These are phyloP conservation scores for Pleurotus cornucopiae DNA, from an alignment of 768 basidiomycete genomes.

Conservation along the genomic window DNA sequence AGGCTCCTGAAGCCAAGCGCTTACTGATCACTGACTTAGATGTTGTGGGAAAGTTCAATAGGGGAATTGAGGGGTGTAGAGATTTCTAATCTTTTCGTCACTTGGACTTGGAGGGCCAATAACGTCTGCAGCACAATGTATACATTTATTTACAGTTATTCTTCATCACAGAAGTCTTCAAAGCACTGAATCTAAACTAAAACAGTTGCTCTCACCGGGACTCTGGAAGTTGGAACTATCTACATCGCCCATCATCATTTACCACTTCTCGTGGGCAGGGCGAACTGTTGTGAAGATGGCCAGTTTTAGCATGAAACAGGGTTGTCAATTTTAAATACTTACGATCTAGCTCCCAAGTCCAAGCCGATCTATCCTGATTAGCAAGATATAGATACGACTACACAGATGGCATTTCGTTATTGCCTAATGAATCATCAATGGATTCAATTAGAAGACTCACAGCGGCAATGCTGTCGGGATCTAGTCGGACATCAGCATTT, in stretches of 20 bases:
- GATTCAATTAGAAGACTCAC: constrained; percentile 30
- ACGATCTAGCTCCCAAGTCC: constrained; percentile 82
- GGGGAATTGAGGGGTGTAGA: no score
- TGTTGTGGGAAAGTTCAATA: neutral
- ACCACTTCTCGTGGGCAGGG: constrained; percentile 45
- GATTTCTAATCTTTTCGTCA: no score
- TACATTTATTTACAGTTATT: no score
- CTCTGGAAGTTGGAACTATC: neutral
- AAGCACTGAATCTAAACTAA: no score
- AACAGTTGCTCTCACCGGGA: no score
- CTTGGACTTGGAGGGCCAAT: no score
- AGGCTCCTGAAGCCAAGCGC: neutral
- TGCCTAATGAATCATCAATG: neutral
- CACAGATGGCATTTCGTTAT: neutral
- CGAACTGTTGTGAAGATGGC: constrained; percentile 27
- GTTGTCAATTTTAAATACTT: constrained; percentile 22
- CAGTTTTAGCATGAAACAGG: neutral
- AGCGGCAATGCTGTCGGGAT: constrained; percentile 66
- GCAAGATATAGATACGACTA: constrained; percentile 65
- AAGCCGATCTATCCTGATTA: constrained; percentile 66
- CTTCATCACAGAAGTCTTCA: no score
- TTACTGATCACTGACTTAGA: neutral
- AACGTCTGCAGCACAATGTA: no score
- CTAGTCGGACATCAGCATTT: constrained; percentile 45
- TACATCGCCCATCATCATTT: constrained; percentile 1